phyloP scores from a whole-genome alignment of 2,329 filamentous ascomycete genomes.

The Ophiostoma populinum region DNA sequence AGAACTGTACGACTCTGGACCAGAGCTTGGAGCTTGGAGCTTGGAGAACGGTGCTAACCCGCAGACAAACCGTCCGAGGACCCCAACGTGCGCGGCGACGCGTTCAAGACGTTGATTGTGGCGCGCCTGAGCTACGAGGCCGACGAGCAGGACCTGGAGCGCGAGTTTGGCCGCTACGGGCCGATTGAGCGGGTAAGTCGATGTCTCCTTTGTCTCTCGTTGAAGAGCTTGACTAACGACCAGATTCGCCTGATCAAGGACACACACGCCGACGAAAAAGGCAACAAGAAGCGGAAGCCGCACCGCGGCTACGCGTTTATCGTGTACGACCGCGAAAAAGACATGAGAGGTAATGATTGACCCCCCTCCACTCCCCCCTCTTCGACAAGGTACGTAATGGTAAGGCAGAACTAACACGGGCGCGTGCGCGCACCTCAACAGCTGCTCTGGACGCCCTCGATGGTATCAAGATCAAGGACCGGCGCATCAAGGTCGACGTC shows the following conservation, averaged over 20 bases:
- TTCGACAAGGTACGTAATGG: slow-evolving; percentile 24
- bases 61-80: slow-evolving; percentile 70
- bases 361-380: slow-evolving; percentile 18
- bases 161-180: slow-evolving; percentile 85
- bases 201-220: background rate
- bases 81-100: slow-evolving; percentile 76
- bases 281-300: slow-evolving; percentile 62
- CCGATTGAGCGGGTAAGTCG: slow-evolving; percentile 70
- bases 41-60: background rate
- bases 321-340: slow-evolving; percentile 90
- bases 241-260: slow-evolving; percentile 81
- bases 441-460: slow-evolving; percentile 78
- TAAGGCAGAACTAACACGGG: slow-evolving; percentile 55
- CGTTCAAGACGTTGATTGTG: slow-evolving; percentile 89
- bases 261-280: slow-evolving; percentile 48
- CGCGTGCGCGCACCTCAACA: slow-evolving; percentile 37
- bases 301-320: slow-evolving; percentile 92
- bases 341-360: slow-evolving; percentile 81
- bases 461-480: slow-evolving; percentile 81
- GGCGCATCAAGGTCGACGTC: slow-evolving; percentile 84
- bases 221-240: slow-evolving; percentile 4
- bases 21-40: no score
- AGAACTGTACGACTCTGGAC: slow-evolving; percentile 34
- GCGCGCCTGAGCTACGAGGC: slow-evolving; percentile 79
- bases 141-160: slow-evolving; percentile 76